Evolutionary conservation across 1,284 basidiomycete genomes (phyloP).

Genomic region (Schizophyllum commune): DNA sequence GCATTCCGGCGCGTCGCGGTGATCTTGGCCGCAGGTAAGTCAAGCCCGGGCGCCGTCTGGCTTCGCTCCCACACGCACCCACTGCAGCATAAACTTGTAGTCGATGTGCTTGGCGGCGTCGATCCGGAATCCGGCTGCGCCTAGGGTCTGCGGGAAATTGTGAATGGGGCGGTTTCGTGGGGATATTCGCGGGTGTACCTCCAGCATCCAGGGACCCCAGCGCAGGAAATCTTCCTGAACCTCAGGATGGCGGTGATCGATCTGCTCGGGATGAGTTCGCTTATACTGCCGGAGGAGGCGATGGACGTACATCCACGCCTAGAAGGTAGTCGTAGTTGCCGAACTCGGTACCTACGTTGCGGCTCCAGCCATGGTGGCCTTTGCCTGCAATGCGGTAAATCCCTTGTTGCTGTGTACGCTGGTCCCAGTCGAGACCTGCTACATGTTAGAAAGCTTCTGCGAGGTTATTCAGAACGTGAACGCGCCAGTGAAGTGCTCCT

Average conservation of each 20-base stretch:
- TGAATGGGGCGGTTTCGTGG: not conserved
- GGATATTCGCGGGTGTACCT: conserved; percentile 30
- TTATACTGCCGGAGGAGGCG: not conserved
- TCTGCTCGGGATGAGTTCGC: conserved; percentile 33
- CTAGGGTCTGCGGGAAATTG: conserved; percentile 51
- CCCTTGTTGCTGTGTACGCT: conserved; percentile 51
- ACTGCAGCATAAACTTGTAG: conserved; percentile 51
- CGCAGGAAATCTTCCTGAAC: conserved; percentile 59
- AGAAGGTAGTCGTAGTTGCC: conserved; percentile 81
- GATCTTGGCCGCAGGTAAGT: not conserved
- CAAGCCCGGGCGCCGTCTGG: not conserved
- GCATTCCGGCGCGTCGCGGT: conserved; percentile 7
- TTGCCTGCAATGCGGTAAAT: conserved; percentile 54
- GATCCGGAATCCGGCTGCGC: conserved; percentile 75
- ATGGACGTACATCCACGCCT: conserved; percentile 49
- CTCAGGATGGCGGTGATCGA: conserved; percentile 81
- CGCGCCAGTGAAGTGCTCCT: conserved; percentile 68
- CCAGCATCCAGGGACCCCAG: conserved; percentile 68
- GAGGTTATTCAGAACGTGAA: not conserved
- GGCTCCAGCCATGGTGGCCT: conserved; percentile 64
- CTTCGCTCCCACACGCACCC: conserved; percentile 37
- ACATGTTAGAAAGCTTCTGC: not conserved
- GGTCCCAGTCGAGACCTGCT: conserved; percentile 83
- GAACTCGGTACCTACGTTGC: conserved; percentile 56
- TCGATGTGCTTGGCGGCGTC: conserved; percentile 88